A percentile compares a stretch with the other conserved stretches of the same genome.
phyloP scores from a whole-genome alignment of 257 asterid genomes.

The Plantago elongata region DNA sequence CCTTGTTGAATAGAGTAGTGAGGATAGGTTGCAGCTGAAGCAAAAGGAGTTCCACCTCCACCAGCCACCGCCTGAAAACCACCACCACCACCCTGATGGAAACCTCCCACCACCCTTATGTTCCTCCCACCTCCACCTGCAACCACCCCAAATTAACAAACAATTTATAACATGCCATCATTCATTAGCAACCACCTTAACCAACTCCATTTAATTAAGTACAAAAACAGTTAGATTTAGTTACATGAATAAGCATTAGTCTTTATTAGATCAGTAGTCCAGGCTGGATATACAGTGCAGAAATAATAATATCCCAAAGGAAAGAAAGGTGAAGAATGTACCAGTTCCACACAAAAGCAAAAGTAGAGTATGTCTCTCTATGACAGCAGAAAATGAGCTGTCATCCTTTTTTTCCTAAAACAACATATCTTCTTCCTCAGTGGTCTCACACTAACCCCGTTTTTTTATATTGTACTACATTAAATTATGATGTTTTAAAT shows the following conservation, averaged over 20 bases:
- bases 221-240: not conserved
- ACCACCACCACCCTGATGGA: constrained; percentile 33
- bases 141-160: not conserved
- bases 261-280: constrained; percentile 4
- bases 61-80: constrained; percentile 43
- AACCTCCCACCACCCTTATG: constrained; percentile 62
- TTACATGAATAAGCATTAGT: not conserved
- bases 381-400: constrained; percentile 57
- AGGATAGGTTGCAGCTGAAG: constrained; percentile 74
- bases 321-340: constrained; percentile 20
- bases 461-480: not conserved
- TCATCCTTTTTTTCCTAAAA: constrained; percentile 37
- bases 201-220: too few species aligned
- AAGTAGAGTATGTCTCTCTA: constrained; percentile 38
- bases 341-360: constrained; percentile 37
- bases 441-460: constrained; percentile 8
- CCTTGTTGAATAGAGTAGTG: constrained; percentile 95
- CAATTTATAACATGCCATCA: too few species aligned
- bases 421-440: constrained; percentile 26
- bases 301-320: constrained; percentile 8
- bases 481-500: not conserved
- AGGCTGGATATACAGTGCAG: constrained; percentile 15
- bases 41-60: constrained; percentile 49
- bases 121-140: constrained; percentile 63
- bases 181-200: too few species aligned